These are phyloP conservation scores for Penicillium turbatum DNA, from an alignment of 495 filamentous ascomycete species.

Conservation along the genomic window DNA sequence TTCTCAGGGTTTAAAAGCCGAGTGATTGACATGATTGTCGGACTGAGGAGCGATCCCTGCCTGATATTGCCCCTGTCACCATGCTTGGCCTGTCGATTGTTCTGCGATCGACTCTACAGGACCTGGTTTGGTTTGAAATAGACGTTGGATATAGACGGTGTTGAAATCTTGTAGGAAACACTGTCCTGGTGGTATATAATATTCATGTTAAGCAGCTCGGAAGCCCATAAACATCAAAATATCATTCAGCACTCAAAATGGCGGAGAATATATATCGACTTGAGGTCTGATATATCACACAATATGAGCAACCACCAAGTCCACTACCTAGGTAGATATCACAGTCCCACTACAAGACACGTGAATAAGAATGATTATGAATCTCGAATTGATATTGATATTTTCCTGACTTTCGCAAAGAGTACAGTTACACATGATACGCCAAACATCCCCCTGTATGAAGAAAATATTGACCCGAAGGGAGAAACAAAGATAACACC, in stretches of 20 bases:
- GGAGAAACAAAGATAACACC: slow-evolving; percentile 18
- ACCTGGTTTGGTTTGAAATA: neutral
- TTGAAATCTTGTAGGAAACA: too few species aligned
- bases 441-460: slow-evolving; percentile 27
- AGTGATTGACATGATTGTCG: slow-evolving; percentile 27
- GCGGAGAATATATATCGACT: slow-evolving; percentile 3
- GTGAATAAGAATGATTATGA: neutral
- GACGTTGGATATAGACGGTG: neutral
- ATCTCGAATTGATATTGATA: neutral
- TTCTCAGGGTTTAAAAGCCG: slow-evolving; percentile 16
- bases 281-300: too few species aligned
- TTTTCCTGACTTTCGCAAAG: slow-evolving; percentile 20
- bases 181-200: too few species aligned
- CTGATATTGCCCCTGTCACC: slow-evolving; percentile 21
- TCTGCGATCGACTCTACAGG: slow-evolving; percentile 12
- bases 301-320: too few species aligned
- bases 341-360: neutral
- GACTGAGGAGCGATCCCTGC: slow-evolving; percentile 25
- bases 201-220: too few species aligned
- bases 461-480: slow-evolving; percentile 11
- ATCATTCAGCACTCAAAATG: neutral
- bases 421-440: slow-evolving; percentile 23
- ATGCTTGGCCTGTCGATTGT: slow-evolving; percentile 23
- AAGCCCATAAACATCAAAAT: too few species aligned
- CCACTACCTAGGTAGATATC: too few species aligned